Conservation (phyloP, 1,284 basidiomycete species). For the Meripilus lineatus region DNA sequence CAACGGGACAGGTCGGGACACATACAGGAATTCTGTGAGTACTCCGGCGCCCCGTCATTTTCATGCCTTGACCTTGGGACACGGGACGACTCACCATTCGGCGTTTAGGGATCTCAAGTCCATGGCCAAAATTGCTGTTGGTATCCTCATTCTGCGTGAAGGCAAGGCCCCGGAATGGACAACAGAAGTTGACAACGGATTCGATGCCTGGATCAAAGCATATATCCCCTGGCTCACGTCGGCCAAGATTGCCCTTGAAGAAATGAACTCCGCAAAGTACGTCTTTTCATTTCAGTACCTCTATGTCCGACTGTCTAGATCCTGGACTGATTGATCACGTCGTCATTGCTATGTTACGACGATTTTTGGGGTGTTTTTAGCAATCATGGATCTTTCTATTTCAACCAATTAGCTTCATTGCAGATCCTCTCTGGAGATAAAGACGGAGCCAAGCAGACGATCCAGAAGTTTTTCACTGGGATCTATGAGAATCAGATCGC, state of each 20-base stretch:
- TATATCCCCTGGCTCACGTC: slow-evolving; percentile 54
- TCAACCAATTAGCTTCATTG: slow-evolving; percentile 24
- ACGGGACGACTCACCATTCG: not conserved
- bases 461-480: slow-evolving; percentile 25
- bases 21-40: slow-evolving; percentile 47
- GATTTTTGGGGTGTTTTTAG: no score
- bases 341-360: no score
- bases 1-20: slow-evolving; percentile 34
- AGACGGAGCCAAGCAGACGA: slow-evolving; percentile 21
- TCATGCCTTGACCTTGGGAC: no score
- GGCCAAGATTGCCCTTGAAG: slow-evolving; percentile 32
- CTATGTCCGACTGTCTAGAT: not conserved
- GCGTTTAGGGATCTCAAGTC: slow-evolving; percentile 39
- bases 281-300: slow-evolving; percentile 13
- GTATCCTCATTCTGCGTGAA: slow-evolving; percentile 49
- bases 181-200: slow-evolving; percentile 38
- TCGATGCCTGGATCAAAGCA: slow-evolving; percentile 42
- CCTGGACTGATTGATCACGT: no score
- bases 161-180: slow-evolving; percentile 49
- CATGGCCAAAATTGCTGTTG: slow-evolving; percentile 54
- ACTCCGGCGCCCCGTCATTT: not conserved
- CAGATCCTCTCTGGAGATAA: slow-evolving; percentile 24
- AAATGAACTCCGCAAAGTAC: slow-evolving; percentile 47
- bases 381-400: slow-evolving; percentile 25
- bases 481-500: slow-evolving; percentile 28